phyloP scores from a whole-genome alignment of 2,329 filamentous ascomycete genomes.

The Beauveria asiatica region DNA sequence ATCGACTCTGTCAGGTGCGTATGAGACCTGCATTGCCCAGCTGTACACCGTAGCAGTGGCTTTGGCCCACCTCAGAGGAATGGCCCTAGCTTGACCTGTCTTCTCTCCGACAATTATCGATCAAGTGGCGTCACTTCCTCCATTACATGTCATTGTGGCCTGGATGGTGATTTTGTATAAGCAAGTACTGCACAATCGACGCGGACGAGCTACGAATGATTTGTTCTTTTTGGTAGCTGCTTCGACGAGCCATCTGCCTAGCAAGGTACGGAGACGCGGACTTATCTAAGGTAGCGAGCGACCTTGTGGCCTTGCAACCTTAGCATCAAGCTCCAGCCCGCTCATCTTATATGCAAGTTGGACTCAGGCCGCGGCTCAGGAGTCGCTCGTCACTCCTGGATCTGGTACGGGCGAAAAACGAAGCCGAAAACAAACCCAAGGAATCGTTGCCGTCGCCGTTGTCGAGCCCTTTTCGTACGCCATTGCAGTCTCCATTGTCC shows the following conservation, averaged over 20 bases:
- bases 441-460: constrained; percentile 5
- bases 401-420: constrained; percentile 11
- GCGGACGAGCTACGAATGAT: not conserved
- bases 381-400: constrained; percentile 12
- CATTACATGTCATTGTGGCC: not conserved
- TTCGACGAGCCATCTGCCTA: not conserved
- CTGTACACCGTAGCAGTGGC: not conserved
- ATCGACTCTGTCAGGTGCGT: not conserved
- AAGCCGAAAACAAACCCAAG: constrained; percentile 9
- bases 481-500: not conserved
- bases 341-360: constrained; percentile 12
- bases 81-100: constrained; percentile 4
- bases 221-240: not conserved
- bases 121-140: constrained; percentile 3
- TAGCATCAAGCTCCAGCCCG: not conserved
- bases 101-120: not conserved
- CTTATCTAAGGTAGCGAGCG: not conserved
- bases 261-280: not conserved
- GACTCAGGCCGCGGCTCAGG: constrained; percentile 12
- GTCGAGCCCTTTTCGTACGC: not conserved
- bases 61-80: constrained; percentile 5
- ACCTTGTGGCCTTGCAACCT: not conserved
- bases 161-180: not conserved
- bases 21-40: not conserved
- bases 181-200: not conserved